Base-by-base conservation (phyloP, 352 stramenopile species). In the Phytophthora vignae region DNA sequence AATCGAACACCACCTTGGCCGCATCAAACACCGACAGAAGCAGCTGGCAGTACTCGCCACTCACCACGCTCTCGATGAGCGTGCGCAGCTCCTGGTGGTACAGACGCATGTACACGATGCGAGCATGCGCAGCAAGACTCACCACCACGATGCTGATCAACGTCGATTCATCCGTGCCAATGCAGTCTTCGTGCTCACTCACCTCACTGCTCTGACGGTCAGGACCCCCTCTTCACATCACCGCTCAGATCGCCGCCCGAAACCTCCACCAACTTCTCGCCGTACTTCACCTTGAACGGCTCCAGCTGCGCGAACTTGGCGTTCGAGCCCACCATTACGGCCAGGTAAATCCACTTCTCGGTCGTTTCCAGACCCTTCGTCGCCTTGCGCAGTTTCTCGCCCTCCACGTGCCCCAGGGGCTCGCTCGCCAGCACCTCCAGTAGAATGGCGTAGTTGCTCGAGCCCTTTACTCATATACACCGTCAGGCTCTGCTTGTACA, bases 241-340 rank as follows among this genome's bases (percentile, higher is more conserved):
- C 86, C 84, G 27, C 82, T 71, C 8, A 93, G 58, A 25, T 91
- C 82, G 40, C 64, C 64, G 36, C 84, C 14, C 44, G 90, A 19
- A 14, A 74, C 64, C 9, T 76, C 75, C 12, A 78, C 73, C 9
- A 94, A 64, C 21, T 92, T 83, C 10, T 88, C 67, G 36, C 73
- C 67, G 64, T 86, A 80, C 73, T 90, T 87, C 22, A 27, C 22
- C 22, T 27, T 27, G 22, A 27, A 27, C 22, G 22, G 22, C 78
- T 94, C 91, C 55, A 92, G 63, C 61, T 92, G 76, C 59, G 76
- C 75, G 49, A 93, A 82, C 64, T 92, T 84, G 14, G 55, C 64
- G 67, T 90, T 90, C 17, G 86, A 85, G 60, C 84, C 80, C 54
- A 76, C 83, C n/a, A 88, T 75, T 52, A 73, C 58, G 11, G 68